Base-by-base conservation (phyloP, 208 protist species). In the Trypanosoma vivax region DNA sequence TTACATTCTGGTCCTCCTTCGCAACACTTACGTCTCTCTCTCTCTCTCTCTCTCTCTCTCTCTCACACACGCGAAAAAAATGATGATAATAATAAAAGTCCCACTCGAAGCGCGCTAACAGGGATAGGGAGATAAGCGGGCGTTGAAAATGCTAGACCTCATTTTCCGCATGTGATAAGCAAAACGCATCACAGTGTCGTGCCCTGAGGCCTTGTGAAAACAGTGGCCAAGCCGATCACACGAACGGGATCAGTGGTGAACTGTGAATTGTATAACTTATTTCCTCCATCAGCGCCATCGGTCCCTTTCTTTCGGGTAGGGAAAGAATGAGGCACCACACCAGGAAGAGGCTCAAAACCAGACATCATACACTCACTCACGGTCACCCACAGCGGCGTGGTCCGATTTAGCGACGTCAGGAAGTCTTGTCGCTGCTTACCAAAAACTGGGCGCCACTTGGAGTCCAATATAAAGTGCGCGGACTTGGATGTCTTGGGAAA, bases 291-390 rank as follows among this genome's bases (percentile, higher is more conserved):
- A 42, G 39, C n/a, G 39, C 47, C 53, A n/a, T n/a, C n/a, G 51
- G 2, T 14, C 29, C 38, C 21, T 34, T 58, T 70, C 23, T 52
- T 70, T 33, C 18, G 25, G 16, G 43, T 34, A 21, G 80, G 59
- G 57, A 85, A 79, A 2, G 58, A 63, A 14, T 78, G 6, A 13
- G 72, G 46, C 19, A 45, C 35, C 3, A 56, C 51, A 0, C 61
- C 70, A 5, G 67, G 43, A 25, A 69, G 77, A 14, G 77, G 71
- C 37, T 82, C 70, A 56, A 94, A 90, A 19, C 87, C 87, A 4
- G 83, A 91, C 83, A 94, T 90, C 11, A 94, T 61, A 37, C 82
- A 90, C 70, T 94, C 87, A 60, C 84, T 94, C 46, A 90, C 79
- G 5, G 87, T 89, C 1, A 94, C 73, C 87, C 87, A 94, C 40